A percentile compares a stretch with the other conserved stretches of the same genome.
These are phyloP conservation scores for Oleoguttula mirabilis DNA, from an alignment of 495 filamentous ascomycete genomes.

Conservation along the genomic window DNA sequence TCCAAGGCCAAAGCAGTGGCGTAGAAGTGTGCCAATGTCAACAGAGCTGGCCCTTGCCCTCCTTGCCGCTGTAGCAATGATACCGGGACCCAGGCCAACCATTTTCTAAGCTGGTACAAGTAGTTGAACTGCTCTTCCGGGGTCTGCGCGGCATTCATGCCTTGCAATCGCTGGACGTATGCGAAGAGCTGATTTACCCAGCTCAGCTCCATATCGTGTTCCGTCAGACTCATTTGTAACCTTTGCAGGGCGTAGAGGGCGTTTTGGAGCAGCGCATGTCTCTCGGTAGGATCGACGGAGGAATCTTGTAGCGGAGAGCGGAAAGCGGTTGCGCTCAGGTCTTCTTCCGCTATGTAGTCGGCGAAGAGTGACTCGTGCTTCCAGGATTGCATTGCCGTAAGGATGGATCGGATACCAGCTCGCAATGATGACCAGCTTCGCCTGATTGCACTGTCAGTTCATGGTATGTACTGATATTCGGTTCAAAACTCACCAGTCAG, in stretches of 20 bases:
- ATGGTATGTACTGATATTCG: neutral
- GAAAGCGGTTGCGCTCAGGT: slow-evolving; percentile 27
- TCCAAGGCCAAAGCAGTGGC: slow-evolving; percentile 77
- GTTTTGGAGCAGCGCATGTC: slow-evolving; percentile 49
- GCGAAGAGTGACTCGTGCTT: slow-evolving; percentile 77
- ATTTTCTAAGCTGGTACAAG: slow-evolving; percentile 70
- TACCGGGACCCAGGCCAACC: slow-evolving; percentile 92
- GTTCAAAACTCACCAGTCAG: slow-evolving; percentile 67
- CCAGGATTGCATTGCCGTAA: slow-evolving; percentile 88
- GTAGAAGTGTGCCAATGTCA: slow-evolving; percentile 86
- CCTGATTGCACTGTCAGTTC: slow-evolving; percentile 43
- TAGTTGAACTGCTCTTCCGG: slow-evolving; percentile 77
- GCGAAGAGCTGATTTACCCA: slow-evolving; percentile 65
- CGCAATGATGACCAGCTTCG: slow-evolving; percentile 83
- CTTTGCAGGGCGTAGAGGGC: slow-evolving; percentile 58
- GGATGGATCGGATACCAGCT: slow-evolving; percentile 79
- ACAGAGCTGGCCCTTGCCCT: slow-evolving; percentile 46
- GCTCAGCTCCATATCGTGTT: slow-evolving; percentile 60
- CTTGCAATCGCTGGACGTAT: slow-evolving; percentile 68
- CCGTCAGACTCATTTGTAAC: slow-evolving; percentile 57
- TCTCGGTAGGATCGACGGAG: slow-evolving; percentile 42
- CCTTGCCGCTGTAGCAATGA: slow-evolving; percentile 41
- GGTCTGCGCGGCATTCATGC: slow-evolving; percentile 58
- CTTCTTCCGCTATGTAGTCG: slow-evolving; percentile 68
- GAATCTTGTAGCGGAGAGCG: slow-evolving; percentile 22